Conservation (phyloP, 1,284 basidiomycete genomes). For the Cryptococcus maquisensis region DNA sequence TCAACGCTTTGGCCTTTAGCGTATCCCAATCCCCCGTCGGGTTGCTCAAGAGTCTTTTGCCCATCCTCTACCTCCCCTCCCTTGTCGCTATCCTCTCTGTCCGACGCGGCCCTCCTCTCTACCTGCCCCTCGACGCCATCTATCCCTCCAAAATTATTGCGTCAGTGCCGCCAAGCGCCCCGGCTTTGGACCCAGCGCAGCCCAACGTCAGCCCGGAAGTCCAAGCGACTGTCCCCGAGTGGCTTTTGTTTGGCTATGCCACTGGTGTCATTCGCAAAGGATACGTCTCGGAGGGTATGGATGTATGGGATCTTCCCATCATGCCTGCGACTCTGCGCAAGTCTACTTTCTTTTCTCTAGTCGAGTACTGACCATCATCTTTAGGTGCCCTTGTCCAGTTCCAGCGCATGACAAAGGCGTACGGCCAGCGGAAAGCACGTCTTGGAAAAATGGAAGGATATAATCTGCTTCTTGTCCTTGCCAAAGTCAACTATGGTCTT, state of each 20-base stretch:
- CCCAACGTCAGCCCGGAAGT: slow-evolving; percentile 43
- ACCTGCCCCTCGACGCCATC: slow-evolving; percentile 65
- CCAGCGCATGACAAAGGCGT: slow-evolving; percentile 30
- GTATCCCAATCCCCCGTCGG: slow-evolving; percentile 10
- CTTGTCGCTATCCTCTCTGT: slow-evolving; percentile 56
- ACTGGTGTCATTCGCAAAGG: slow-evolving; percentile 79
- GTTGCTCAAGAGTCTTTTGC: slow-evolving; percentile 24
- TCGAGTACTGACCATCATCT: no score
- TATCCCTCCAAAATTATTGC: slow-evolving; percentile 63
- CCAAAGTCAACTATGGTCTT: slow-evolving; percentile 41
- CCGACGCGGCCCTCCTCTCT: slow-evolving; percentile 66
- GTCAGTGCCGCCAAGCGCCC: slow-evolving; percentile 25
- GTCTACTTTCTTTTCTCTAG: not conserved
- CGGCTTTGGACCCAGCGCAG: slow-evolving; percentile 29
- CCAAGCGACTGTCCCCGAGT: slow-evolving; percentile 58
- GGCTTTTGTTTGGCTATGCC: slow-evolving; percentile 72
- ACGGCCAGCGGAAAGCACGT: slow-evolving; percentile 34
- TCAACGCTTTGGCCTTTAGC: not conserved
- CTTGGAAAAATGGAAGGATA: slow-evolving; percentile 36
- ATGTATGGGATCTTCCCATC: slow-evolving; percentile 79
- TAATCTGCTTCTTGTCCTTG: slow-evolving; percentile 44
- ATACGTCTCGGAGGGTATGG: slow-evolving; percentile 64
- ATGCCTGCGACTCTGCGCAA: slow-evolving; percentile 68
- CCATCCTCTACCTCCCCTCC: slow-evolving; percentile 52
- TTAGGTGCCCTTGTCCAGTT: slow-evolving; percentile 40